Evolutionary conservation across 2,329 filamentous ascomycete genomes (phyloP), one percentile per base, ranked within the genome.

Genomic region (Neofusicoccum ribis): DNA sequence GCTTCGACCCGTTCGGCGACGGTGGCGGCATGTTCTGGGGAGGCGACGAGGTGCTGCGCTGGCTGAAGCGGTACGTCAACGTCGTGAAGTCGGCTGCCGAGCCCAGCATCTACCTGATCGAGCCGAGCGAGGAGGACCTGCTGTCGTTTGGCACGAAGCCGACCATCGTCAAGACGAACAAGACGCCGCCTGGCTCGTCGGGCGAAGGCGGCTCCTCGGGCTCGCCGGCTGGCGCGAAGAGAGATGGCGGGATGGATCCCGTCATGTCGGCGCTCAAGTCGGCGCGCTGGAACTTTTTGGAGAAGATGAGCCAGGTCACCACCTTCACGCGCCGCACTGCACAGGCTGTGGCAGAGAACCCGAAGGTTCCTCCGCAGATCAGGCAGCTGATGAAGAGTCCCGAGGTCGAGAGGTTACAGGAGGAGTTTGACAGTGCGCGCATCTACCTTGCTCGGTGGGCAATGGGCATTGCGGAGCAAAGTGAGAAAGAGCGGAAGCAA

Each of bases 401-500:
- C 0, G 93, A 99, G 73, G 93, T 99, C 0, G 93, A 97, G 80
- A 97, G 91, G 0, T 78, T 99, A 23, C 93, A 97, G 74, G 93
- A 98, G 67, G 96, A 99, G 74, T 99, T 97, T 71, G 96, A 99
- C 81, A 97, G 93, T 72, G 95, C 96, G 3, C 87, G 95, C 69
- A 85, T 99, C 66, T 99, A 99, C 74, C 84, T 99, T 44, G 95
- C 95, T 23, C 86, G 95, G 68, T 99, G 95, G 95, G 95, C 95
- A 2, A 98, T 99, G 95, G 93, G 93, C 7, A 97, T 99, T 69
- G 93, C 95, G 0, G 96, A 99, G 76, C 95, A 99, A 80, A 94
- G 93, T 72, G 95, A 99, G 73, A 85, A 88, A 44, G 95, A 99
- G 71, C 84, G 90, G 27, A 91, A 88, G 60, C 90, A 93, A 76